Percentiles rank a stretch among this genome's conserved stretches.
phyloP scores from a whole-genome alignment of 345 rosid species.

The Odontarrhena argentea region DNA sequence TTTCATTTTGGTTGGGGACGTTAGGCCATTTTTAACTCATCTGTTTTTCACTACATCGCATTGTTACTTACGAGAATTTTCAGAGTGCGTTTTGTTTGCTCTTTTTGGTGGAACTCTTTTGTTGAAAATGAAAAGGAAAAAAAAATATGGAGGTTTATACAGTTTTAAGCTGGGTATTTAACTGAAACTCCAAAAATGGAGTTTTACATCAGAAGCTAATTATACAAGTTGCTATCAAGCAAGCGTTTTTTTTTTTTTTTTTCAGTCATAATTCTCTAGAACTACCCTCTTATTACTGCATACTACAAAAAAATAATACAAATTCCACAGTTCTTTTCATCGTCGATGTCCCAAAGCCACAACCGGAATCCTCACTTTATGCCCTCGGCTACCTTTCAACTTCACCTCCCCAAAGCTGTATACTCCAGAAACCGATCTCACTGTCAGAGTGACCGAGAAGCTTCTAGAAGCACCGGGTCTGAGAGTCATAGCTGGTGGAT shows the following conservation, averaged over 20 bases:
- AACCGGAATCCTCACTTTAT: constrained; percentile 86
- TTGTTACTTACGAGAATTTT: constrained; percentile 25
- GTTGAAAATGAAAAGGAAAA: neutral
- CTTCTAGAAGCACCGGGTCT: constrained; percentile 65
- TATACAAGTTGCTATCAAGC: constrained; percentile 37
- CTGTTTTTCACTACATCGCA: constrained; percentile 36
- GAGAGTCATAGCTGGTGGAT: constrained; percentile 89
- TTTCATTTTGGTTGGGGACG: constrained; percentile 33
- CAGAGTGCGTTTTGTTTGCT: constrained; percentile 31
- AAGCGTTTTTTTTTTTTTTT: constrained; percentile 12
- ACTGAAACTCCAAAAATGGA: constrained; percentile 25
- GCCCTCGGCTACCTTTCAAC: constrained; percentile 95
- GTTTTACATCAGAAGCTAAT: constrained; percentile 32
- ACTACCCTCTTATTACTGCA: constrained; percentile 60
- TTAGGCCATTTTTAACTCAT: constrained; percentile 35
- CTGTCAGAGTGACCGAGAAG: constrained; percentile 67
- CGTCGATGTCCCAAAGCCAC: constrained; percentile 73
- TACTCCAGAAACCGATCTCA: constrained; percentile 63
- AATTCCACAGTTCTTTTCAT: constrained; percentile 43
- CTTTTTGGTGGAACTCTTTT: constrained; percentile 19
- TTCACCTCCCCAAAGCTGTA: constrained; percentile 86
- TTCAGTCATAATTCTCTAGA: constrained; percentile 29
- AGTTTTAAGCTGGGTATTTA: constrained; percentile 16
- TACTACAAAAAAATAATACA: constrained; percentile 68
- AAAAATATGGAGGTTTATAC: constrained; percentile 13